A percentile compares a stretch with the other conserved stretches of the same genome.
Conservation (phyloP, 768 basidiomycete species). For the Dendrothele bispora region DNA sequence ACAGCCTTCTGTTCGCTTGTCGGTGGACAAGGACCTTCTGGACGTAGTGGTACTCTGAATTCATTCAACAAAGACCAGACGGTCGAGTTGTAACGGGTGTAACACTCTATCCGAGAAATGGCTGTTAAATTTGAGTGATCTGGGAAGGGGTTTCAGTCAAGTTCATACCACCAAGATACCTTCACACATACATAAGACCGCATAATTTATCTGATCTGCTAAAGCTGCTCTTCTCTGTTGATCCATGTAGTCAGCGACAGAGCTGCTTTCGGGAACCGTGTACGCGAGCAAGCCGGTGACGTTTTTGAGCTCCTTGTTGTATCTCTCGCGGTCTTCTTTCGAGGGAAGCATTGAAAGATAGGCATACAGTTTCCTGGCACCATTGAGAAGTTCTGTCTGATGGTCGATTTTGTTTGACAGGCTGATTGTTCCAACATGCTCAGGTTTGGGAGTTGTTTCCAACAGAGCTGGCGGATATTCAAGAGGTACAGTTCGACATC, state of each 20-base stretch:
- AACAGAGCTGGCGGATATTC: constrained; percentile 30
- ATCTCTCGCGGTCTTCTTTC: constrained; percentile 56
- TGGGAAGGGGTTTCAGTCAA: background rate
- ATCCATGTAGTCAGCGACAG: constrained; percentile 72
- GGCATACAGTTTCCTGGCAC: constrained; percentile 67
- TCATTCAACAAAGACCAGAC: constrained; percentile 61
- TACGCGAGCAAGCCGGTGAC: constrained; percentile 86
- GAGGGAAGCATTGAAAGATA: constrained; percentile 57
- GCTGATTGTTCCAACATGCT: no score
- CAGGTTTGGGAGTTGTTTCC: constrained; percentile 27
- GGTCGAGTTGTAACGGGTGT: constrained; percentile 63
- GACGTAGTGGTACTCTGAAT: constrained; percentile 42
- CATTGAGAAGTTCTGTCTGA: constrained; percentile 49
- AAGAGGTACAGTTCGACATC: constrained; percentile 72
- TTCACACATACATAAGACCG: constrained; percentile 70
- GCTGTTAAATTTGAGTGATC: constrained; percentile 32
- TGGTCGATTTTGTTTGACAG: constrained; percentile 39
- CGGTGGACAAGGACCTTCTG: constrained; percentile 49
- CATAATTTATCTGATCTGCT: constrained; percentile 86
- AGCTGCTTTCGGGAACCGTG: constrained; percentile 72
- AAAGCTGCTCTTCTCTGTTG: constrained; percentile 78
- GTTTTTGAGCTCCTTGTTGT: constrained; percentile 67
- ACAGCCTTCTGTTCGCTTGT: constrained; percentile 13
- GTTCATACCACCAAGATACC: background rate
- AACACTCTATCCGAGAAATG: constrained; percentile 62